Evolutionary conservation across 352 stramenopile species (phyloP), one percentile per base, ranked within the genome.

Genomic region (Pythium aquatile): DNA sequence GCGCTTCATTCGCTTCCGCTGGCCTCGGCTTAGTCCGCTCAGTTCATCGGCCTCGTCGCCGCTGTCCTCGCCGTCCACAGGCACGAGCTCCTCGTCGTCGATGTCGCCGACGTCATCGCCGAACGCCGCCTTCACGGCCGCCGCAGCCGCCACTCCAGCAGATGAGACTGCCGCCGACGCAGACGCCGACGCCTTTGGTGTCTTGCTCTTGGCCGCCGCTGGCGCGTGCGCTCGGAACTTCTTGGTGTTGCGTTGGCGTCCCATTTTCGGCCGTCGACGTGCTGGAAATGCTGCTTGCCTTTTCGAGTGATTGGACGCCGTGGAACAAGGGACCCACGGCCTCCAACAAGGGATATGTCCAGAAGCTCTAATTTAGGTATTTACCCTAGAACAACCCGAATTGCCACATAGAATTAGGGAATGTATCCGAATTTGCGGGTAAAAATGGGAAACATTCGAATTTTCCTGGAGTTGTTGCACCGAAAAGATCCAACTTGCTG

Each of bases 1-100:
- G 5, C 85, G 83, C 68, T 94, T 95, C 44, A 92, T 76, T 1
- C 87, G 87, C 61, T 95, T 95, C 68, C 87, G 83, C 64, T 95
- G 87, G 1, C 87, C 87, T 30, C 87, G 86, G 53, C 86, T 95
- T 55, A 92, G 69, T 30, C 75, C 68, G 29, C 55, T 55, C 11
- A 60, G 60, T n/a, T 74, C 74, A 5, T 63, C 61, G 30, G 51
- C 60, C 3, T 69, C 73, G 33, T 65, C 64, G 13, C 65, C 66
- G 20, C 73, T 67, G 29, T 75, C 72, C 13, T 85, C 72, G 28
- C 63, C 68, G 63, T 84, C 69, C 28, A 80, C 32, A 6, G 63
- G 57, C 33, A 60, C 51, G 16, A 64, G 57, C 26, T 75, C 72
- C 53, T 70, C 61, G 20, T 61, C 64, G 13, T 32, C 73, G 7